Percentiles rank a stretch among this genome's conserved stretches.
phyloP scores from a whole-genome alignment of 768 basidiomycete genomes.

The Boletus pseudopeckii region DNA sequence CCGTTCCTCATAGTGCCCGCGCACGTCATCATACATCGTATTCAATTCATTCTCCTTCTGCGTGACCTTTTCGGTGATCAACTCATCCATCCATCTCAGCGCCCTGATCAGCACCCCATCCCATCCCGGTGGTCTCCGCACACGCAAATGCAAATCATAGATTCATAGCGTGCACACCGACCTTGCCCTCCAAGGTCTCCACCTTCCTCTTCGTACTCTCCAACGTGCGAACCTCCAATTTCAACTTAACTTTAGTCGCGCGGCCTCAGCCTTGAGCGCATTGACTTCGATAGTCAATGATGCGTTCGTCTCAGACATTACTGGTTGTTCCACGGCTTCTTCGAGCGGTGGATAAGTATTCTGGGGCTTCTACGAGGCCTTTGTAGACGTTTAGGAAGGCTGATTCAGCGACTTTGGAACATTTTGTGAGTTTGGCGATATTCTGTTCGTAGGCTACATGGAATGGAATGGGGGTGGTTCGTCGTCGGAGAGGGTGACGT shows the following conservation, averaged over 20 bases:
- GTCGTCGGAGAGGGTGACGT: too few relatives aligned
- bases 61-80: conserved; percentile 83
- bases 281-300: conserved; percentile 59
- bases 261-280: conserved; percentile 71
- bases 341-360: conserved; percentile 96
- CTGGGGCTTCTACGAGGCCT: conserved; percentile 92
- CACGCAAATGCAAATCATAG: not conserved
- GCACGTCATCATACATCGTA: conserved; percentile 93
- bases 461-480: not conserved
- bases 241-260: conserved; percentile 66
- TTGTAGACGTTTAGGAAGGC: conserved; percentile 98
- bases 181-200: conserved; percentile 83
- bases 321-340: conserved; percentile 93
- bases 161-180: conserved; percentile 25
- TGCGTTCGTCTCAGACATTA: conserved; percentile 51
- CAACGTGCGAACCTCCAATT: conserved; percentile 60
- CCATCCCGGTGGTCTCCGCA: not conserved
- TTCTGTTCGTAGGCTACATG: conserved; percentile 86
- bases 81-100: conserved; percentile 77
- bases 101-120: not conserved
- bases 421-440: conserved; percentile 92
- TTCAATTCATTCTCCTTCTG: conserved; percentile 97
- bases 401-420: conserved; percentile 91
- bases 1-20: conserved; percentile 93
- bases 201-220: conserved; percentile 74